Conservation (phyloP, 179 eudicot species). For the Heliamphora pulchella region DNA sequence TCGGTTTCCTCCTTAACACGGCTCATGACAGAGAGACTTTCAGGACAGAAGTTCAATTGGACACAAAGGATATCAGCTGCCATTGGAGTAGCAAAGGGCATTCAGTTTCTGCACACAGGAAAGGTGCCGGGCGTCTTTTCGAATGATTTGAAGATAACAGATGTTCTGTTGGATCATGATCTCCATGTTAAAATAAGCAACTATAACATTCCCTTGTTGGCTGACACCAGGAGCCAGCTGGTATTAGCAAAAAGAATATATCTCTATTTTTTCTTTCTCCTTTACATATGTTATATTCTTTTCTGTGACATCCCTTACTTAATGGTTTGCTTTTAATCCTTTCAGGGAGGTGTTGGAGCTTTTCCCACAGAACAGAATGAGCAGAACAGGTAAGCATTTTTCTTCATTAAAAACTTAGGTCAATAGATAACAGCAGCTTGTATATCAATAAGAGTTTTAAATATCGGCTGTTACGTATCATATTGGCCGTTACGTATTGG, state of each 20-base stretch:
- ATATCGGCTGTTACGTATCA: too few relatives aligned
- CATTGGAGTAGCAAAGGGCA: conserved; percentile 60
- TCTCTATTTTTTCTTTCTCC: background rate
- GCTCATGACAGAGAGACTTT: conserved; percentile 28
- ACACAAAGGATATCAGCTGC: conserved; percentile 68
- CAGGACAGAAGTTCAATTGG: conserved; percentile 49
- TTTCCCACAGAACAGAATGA: conserved; percentile 7
- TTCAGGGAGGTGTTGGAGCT: conserved; percentile 14
- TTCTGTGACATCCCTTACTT: background rate
- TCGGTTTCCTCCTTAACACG: background rate
- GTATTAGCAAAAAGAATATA: conserved; percentile 29
- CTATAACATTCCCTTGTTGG: conserved; percentile 58
- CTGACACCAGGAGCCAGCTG: conserved; percentile 36
- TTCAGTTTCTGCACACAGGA: conserved; percentile 76
- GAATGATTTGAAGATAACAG: conserved; percentile 64
- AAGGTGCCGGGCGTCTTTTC: conserved; percentile 71
- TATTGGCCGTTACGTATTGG: too few relatives aligned
- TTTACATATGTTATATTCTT: background rate
- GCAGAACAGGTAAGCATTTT: conserved; percentile 7
- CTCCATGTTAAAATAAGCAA: conserved; percentile 63
- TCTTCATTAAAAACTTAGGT: background rate
- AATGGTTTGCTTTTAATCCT: background rate
- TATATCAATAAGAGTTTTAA: background rate
- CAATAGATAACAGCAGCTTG: background rate
- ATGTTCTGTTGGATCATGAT: conserved; percentile 60